Evolutionary conservation across 148 eudicot genomes (phyloP).

Genomic region (Rhododendron kiyosumense): DNA sequence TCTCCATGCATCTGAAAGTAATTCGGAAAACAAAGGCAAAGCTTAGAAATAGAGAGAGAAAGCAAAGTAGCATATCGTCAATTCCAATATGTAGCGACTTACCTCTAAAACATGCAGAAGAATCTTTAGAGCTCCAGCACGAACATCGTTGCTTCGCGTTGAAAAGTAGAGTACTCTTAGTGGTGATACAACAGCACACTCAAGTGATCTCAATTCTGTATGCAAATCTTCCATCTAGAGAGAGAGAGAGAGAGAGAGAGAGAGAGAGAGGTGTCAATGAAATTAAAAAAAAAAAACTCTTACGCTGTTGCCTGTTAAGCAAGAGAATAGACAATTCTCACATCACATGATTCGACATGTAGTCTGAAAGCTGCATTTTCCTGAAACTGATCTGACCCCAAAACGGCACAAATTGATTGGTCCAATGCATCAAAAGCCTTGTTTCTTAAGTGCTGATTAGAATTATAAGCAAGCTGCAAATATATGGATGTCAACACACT

Average conservation of each 20-base stretch:
- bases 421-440: constrained; percentile 92
- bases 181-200: constrained; percentile 84
- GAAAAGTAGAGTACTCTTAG: constrained; percentile 69
- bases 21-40: constrained; percentile 11
- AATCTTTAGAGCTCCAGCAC: constrained; percentile 79
- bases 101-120: constrained; percentile 98
- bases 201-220: constrained; percentile 59
- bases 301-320: neutral
- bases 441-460: constrained; percentile 63
- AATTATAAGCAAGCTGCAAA: constrained; percentile 77
- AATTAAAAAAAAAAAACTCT: neutral
- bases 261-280: neutral
- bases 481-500: constrained; percentile 7
- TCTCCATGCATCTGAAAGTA: constrained; percentile 81
- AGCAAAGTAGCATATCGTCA: neutral
- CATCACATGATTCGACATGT: constrained; percentile 38
- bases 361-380: constrained; percentile 35
- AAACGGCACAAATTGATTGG: constrained; percentile 85
- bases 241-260: neutral
- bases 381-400: constrained; percentile 82
- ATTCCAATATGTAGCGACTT: constrained; percentile 14
- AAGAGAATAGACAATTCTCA: constrained; percentile 19
- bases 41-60: neutral
- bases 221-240: constrained; percentile 36
- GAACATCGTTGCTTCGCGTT: constrained; percentile 68